phyloP scores from a whole-genome alignment of 2,329 filamentous ascomycete genomes.

The Fusarium graminum region DNA sequence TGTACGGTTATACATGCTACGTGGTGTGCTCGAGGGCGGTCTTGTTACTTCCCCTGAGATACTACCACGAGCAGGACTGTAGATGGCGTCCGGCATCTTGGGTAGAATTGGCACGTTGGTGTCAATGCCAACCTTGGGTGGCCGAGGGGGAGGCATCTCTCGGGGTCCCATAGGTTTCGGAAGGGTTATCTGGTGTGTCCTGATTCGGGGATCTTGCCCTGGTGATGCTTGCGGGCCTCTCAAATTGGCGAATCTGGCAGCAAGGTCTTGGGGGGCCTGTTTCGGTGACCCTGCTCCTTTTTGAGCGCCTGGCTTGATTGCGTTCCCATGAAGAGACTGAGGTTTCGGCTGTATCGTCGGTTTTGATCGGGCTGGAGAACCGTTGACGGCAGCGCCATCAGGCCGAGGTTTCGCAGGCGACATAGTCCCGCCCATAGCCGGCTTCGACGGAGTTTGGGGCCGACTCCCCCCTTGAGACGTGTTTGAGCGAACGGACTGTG shows the following conservation, averaged over 20 bases:
- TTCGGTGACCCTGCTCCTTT: conserved; percentile 48
- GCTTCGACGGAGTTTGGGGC: conserved; percentile 38
- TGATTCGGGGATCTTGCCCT: conserved; percentile 67
- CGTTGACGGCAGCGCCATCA: conserved; percentile 40
- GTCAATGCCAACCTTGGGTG: conserved; percentile 62
- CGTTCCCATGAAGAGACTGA: conserved; percentile 72
- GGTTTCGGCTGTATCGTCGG: conserved; percentile 75
- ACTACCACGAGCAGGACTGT: conserved; percentile 81
- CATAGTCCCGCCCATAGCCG: conserved; percentile 23
- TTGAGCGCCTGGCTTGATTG: conserved; percentile 53
- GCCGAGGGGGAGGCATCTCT: conserved; percentile 64
- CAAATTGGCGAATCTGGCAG: conserved; percentile 69
- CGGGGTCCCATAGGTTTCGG: conserved; percentile 62
- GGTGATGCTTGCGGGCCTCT: conserved; percentile 58
- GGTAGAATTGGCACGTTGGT: conserved; percentile 71
- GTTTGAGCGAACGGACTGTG: conserved; percentile 47
- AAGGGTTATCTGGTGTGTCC: conserved; percentile 61
- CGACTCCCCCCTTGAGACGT: conserved; percentile 34
- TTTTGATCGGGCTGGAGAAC: conserved; percentile 54
- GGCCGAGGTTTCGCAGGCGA: conserved; percentile 23
- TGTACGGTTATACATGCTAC: conserved; percentile 72
- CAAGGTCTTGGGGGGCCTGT: conserved; percentile 62
- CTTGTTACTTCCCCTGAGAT: conserved; percentile 74
- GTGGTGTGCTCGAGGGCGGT: conserved; percentile 73
- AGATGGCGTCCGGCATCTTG: conserved; percentile 80